Evolutionary conservation across 2,329 filamentous ascomycete species (phyloP).

Genomic region (Hortaea werneckii): DNA sequence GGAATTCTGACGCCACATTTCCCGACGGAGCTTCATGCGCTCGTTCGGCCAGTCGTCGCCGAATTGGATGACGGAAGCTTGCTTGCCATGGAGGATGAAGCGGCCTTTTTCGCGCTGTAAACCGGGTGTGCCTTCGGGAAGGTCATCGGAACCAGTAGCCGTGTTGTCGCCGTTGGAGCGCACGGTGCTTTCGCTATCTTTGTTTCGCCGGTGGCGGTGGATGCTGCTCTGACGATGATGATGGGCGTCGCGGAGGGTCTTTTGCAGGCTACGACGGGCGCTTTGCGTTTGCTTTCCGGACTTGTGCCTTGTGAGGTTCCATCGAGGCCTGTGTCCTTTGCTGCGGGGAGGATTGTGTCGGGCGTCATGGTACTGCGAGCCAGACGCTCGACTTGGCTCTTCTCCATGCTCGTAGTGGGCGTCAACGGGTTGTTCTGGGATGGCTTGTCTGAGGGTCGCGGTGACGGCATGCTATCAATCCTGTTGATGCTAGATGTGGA

Average conservation of each 20-base stretch:
- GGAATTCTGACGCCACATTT: constrained; percentile 14
- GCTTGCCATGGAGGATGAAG: constrained; percentile 96
- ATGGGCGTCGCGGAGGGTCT: constrained; percentile 73
- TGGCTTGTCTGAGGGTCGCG: constrained; percentile 10
- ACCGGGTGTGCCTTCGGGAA: constrained; percentile 46
- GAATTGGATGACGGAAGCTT: constrained; percentile 94
- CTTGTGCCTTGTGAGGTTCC: constrained; percentile 8
- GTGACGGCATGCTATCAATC: constrained; percentile 13
- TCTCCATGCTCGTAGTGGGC: constrained; percentile 12
- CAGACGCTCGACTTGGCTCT: constrained; percentile 15
- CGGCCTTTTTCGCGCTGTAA: constrained; percentile 72
- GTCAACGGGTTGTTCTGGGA: constrained; percentile 8
- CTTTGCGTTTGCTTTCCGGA: constrained; percentile 35
- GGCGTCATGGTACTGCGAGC: constrained; percentile 9
- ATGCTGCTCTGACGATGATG: constrained; percentile 25
- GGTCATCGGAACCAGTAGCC: not conserved
- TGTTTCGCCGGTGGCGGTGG: constrained; percentile 66
- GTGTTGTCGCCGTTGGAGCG: constrained; percentile 37
- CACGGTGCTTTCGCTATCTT: constrained; percentile 56
- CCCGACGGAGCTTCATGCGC: constrained; percentile 22
- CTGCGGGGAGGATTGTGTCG: not conserved
- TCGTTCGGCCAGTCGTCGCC: constrained; percentile 73
- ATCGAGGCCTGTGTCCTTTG: constrained; percentile 9
- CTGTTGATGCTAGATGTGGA: constrained; percentile 19
- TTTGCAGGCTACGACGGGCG: constrained; percentile 76